phyloP scores from a whole-genome alignment of 2,329 filamentous ascomycete species.

The Diaporthe batatas region DNA sequence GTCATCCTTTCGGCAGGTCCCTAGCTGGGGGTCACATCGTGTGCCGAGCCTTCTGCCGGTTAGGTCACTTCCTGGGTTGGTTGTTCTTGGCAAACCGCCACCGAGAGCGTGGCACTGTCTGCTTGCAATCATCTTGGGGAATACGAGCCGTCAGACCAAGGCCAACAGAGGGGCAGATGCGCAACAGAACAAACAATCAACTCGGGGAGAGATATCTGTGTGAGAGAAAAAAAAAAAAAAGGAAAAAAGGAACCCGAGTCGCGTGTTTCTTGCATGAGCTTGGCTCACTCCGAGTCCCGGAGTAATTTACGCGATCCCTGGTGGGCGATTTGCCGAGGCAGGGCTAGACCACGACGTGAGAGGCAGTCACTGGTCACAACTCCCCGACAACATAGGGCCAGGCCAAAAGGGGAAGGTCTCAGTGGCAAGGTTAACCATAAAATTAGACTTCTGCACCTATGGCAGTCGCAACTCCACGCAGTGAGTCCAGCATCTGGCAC shows the following conservation, averaged over 20 bases:
- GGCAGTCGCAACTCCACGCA: background rate
- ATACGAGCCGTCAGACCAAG: background rate
- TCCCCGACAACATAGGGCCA: background rate
- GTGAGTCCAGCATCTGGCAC: too few species aligned
- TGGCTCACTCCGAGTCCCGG: background rate
- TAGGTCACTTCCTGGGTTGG: background rate
- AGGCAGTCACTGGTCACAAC: background rate
- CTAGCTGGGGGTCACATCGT: conserved; percentile 25
- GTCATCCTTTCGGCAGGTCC: conserved; percentile 31
- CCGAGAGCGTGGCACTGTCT: background rate
- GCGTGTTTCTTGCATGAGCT: background rate
- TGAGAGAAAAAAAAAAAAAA: too few species aligned
- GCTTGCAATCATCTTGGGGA: background rate
- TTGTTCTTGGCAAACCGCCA: conserved; percentile 21
- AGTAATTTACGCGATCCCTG: background rate
- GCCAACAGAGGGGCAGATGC: background rate
- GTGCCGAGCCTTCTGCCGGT: conserved; percentile 23
- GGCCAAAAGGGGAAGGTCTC: conserved; percentile 20
- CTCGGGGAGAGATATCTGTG: background rate
- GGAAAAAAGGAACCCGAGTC: too few species aligned
- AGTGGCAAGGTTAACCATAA: conserved; percentile 10
- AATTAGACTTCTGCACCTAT: background rate
- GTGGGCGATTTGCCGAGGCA: background rate
- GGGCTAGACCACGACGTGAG: background rate
- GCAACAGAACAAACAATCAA: background rate